These are phyloP conservation scores for Wickerhamomyces alni DNA, from an alignment of 805 yeast genomes.

Conservation along the genomic window DNA sequence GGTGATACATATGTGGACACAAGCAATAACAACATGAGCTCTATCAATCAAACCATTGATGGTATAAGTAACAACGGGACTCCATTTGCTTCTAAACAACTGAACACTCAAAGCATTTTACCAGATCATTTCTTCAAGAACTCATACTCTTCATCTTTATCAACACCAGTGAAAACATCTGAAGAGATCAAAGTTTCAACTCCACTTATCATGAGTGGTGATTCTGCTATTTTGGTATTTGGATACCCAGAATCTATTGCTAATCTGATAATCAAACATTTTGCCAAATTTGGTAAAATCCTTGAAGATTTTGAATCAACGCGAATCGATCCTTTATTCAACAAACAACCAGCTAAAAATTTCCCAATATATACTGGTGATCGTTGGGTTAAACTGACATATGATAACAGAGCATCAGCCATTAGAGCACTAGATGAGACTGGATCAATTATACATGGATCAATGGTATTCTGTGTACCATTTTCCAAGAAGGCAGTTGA, in stretches of 20 bases:
- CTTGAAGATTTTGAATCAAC: constrained; percentile 63
- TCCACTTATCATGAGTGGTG: constrained; percentile 21
- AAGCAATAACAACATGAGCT: constrained; percentile 6
- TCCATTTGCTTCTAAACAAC: neutral
- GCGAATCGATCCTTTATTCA: constrained; percentile 21
- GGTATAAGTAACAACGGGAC: neutral
- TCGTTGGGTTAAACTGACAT: constrained; percentile 90
- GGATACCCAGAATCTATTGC: constrained; percentile 84
- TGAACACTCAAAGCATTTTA: constrained; percentile 5
- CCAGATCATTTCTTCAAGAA: constrained; percentile 9
- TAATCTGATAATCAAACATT: constrained; percentile 60
- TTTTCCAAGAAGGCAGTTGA: constrained; percentile 57
- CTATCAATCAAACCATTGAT: constrained; percentile 1
- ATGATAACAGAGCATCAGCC: constrained; percentile 68
- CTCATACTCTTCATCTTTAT: neutral
- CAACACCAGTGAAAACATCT: constrained; percentile 1
- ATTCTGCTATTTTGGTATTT: constrained; percentile 72
- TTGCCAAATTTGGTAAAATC: constrained; percentile 73
- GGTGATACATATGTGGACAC: constrained; percentile 16
- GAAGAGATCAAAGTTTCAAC: neutral
- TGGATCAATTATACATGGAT: constrained; percentile 65
- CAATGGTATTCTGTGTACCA: constrained; percentile 62
- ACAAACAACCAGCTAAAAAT: constrained; percentile 22
- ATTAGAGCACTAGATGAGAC: constrained; percentile 80
- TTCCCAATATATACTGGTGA: constrained; percentile 78